These are phyloP conservation scores for Microbotryum lychnidis-dioicae DNA, from an alignment of 1,284 basidiomycete genomes.

Conservation along the genomic window DNA sequence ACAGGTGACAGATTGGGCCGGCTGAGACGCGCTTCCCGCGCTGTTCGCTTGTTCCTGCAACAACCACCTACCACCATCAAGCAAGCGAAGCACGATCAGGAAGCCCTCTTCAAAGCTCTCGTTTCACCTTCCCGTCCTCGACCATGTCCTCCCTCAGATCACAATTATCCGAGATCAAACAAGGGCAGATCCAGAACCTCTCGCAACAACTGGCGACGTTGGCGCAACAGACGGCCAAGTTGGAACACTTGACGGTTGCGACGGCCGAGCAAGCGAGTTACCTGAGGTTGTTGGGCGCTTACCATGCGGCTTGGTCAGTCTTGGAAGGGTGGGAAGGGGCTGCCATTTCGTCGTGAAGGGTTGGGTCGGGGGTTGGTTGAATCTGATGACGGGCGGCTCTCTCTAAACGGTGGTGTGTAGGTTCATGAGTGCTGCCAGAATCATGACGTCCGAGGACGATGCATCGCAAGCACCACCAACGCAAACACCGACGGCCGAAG, in stretches of 20 bases:
- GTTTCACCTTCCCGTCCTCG: too few species aligned
- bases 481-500: too few species aligned
- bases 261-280: slow-evolving; percentile 28
- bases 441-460: slow-evolving; percentile 9
- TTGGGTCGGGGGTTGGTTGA: not conserved
- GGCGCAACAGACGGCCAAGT: slow-evolving; percentile 14
- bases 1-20: too few species aligned
- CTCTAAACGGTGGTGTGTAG: not conserved
- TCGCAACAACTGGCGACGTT: slow-evolving; percentile 16
- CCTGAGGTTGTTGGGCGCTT: slow-evolving; percentile 20
- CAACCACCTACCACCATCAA: too few species aligned
- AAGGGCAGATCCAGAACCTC: slow-evolving; percentile 16
- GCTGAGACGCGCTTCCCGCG: too few species aligned
- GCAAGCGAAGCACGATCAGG: too few species aligned
- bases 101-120: too few species aligned
- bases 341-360: not conserved
- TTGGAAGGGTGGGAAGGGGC: not conserved
- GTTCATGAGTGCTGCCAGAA: slow-evolving; percentile 22
- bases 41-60: too few species aligned
- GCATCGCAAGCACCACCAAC: not conserved
- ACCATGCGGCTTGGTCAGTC: slow-evolving; percentile 24
- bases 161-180: not conserved
- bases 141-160: not conserved
- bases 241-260: slow-evolving; percentile 17
- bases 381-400: not conserved